Base-by-base conservation (phyloP, 805 yeast genomes). In the Kodamaea kaohsiungensis region DNA sequence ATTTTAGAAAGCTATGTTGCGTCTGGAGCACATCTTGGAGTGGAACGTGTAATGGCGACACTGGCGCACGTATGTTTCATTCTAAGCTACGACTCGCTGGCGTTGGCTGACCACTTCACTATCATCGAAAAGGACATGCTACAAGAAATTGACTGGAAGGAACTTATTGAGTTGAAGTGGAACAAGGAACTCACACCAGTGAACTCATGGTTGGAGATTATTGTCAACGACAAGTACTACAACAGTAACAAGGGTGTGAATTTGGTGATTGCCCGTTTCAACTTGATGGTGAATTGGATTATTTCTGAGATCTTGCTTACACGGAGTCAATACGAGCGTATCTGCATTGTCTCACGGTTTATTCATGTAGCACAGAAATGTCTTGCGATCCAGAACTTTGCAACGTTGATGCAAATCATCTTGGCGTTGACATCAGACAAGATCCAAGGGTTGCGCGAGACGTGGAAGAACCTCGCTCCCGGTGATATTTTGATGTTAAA, bases 71-170 rank as follows among this genome's bases (percentile, higher is more conserved):
- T 88, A 7, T 91, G 98, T 2, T 93, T 95, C 65, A 79, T 92
- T 35, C 76, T 95, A 61, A 83, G 87, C 68, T 87, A 83, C 66
- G 84, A 80, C 53, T 85, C 97, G 1, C 70, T 75, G 53, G 72
- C 81, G 0, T 70, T 95, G 30, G 91, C 96, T 5, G 82, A 85
- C 58, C 98, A 93, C 59, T 78, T 93, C 69, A 93, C 98, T 0
- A 67, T 89, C 48, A 88, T 93, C 58, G 99, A 95, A 68, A 78
- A 85, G 51, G 98, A 95, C 67, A 81, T 91, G 43, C 69, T 92
- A 18, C 79, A 83, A 51, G 97, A 91, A 63, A 80, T 95, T 40
- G 98, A 93, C 67, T 93, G 98, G 98, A 86, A 85, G 62, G 97
- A 91, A 60, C 77, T 93, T 45, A 78, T 92, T 43, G 92, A 90